Evolutionary conservation across 371 early-diverging fungal species (phyloP).

Genomic region (Thermomucor indicae-seudaticae): DNA sequence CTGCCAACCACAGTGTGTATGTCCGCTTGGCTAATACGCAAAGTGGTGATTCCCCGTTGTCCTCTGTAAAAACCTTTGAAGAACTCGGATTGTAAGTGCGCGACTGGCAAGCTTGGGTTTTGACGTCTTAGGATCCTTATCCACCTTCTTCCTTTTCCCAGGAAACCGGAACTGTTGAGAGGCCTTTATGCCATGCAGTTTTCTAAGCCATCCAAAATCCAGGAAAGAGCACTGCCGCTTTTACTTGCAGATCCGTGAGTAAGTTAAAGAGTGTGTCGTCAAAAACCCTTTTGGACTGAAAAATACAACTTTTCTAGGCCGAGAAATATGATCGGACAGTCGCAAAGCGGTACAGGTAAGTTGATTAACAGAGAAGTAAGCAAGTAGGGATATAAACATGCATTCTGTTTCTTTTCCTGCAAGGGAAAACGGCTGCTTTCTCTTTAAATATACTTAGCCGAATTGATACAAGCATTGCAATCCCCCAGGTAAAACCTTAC

Average conservation of each 20-base stretch:
- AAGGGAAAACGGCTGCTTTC: conserved; percentile 97
- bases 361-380: neutral
- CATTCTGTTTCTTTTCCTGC: neutral
- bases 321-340: conserved; percentile 45
- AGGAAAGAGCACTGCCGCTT: conserved; percentile 92
- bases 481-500: conserved; percentile 35
- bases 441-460: conserved; percentile 84
- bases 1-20: neutral
- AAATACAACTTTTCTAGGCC: conserved; percentile 16
- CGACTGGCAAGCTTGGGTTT: neutral
- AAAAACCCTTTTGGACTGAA: neutral
- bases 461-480: conserved; percentile 46
- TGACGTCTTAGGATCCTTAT: neutral
- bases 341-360: conserved; percentile 43
- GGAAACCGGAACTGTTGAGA: conserved; percentile 73
- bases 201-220: conserved; percentile 92
- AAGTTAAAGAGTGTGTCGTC: neutral
- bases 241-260: conserved; percentile 70
- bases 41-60: conserved; percentile 62
- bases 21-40: neutral
- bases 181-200: conserved; percentile 94
- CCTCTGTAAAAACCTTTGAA: conserved; percentile 74
- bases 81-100: conserved; percentile 63
- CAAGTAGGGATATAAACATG: neutral
- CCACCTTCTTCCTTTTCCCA: conserved; percentile 5